Base-by-base conservation (phyloP, 1,284 basidiomycete genomes). In the Apiotrichum mycotoxinovorans region DNA sequence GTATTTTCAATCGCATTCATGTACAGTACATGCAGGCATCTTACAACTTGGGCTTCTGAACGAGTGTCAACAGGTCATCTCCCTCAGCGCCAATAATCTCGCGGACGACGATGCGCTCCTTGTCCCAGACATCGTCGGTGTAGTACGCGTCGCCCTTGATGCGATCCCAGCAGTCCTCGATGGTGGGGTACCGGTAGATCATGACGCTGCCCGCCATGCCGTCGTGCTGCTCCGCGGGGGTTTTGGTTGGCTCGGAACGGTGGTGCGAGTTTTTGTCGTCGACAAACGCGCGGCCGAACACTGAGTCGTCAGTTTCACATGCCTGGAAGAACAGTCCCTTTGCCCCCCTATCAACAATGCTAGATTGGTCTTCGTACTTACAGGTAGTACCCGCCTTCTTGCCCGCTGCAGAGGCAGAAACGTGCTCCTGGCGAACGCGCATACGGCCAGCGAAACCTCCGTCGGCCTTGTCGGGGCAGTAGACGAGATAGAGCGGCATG, bases 111-210 rank as follows among this genome's bases (percentile, higher is more conserved):
- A 51, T 38, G n/a, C 27, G 26, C 27, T 51, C 49, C 51, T 62
- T 52, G 58, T 75, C 71, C 73, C 73, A 75, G 11, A 75, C 68
- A 25, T 69, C 71, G 5, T 59, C 67, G 2, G 66, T 68, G 67
- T 68, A 75, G 56, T 75, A 75, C 26, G 68, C 63, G 53, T 75
- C 73, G 17, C 55, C 52, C 54, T 65, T 69, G 41, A 75, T 63
- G 44, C 70, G 54, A 33, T 61, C 57, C 71, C 70, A 73, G 26
- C 63, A 65, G 5, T 56, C 62, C 22, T 66, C 67, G 26, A 73
- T 45, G 10, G 56, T 54, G 10, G 61, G 58, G 26, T 64, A 61
- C 12, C 67, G 65, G 60, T 71, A 61, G 41, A 73, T 57, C 70
- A 75, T 68, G 45, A 73, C 56, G 20, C 63, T 66, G 7, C 73